Evolutionary conservation across 2,329 filamentous ascomycete genomes (phyloP).

Genomic region (Ciborinia camelliae): DNA sequence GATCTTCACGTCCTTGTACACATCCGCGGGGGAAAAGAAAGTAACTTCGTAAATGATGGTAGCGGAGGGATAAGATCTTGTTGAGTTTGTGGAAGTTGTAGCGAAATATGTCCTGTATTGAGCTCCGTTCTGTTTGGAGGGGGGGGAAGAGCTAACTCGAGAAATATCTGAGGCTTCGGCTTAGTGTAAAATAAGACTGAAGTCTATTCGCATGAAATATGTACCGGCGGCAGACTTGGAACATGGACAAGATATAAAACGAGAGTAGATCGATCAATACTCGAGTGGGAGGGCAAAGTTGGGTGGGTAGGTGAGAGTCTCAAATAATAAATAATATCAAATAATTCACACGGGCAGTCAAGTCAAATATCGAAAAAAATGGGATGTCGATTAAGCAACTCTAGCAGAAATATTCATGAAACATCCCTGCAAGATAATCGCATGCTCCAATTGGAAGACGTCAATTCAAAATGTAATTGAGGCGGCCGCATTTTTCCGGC

Average conservation of each 20-base stretch:
- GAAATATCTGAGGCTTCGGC: neutral
- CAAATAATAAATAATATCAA: neutral
- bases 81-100: neutral
- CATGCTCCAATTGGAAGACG: slow-evolving; percentile 3
- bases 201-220: neutral
- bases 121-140: slow-evolving; percentile 1
- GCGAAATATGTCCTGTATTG: neutral
- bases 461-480: neutral
- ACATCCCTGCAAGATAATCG: neutral
- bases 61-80: neutral
- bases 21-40: slow-evolving; percentile 19
- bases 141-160: neutral
- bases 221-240: neutral
- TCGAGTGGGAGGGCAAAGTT: neutral
- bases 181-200: neutral
- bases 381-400: neutral
- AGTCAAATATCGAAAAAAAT: neutral
- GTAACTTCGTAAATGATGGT: neutral
- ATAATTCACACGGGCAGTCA: too few relatives aligned
- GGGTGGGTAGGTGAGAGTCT: neutral
- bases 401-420: slow-evolving; percentile 5
- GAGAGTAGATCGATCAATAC: neutral
- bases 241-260: neutral
- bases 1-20: slow-evolving; percentile 17
- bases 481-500: slow-evolving; percentile 11